These are phyloP conservation scores for Diphasiastrum complanatum DNA, from an alignment of 83 land plant genomes.

Conservation along the genomic window DNA sequence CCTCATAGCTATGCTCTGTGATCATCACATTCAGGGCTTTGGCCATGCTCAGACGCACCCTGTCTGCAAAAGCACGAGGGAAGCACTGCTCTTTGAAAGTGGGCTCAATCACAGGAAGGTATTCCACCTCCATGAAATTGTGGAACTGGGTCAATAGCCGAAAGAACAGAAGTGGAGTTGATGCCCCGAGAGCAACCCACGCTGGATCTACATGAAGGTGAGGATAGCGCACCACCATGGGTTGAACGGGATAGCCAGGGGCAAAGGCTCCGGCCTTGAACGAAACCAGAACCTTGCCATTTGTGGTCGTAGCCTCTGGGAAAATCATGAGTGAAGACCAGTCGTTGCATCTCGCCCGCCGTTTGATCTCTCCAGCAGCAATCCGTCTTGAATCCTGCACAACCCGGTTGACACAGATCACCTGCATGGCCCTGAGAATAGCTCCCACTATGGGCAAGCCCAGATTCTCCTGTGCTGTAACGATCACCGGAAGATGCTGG, in stretches of 20 bases:
- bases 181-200: slow-evolving; percentile 30
- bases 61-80: slow-evolving; percentile 27
- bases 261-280: slow-evolving; percentile 39
- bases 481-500: slow-evolving; percentile 34
- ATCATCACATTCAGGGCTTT: slow-evolving; percentile 25
- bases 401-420: slow-evolving; percentile 26
- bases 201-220: slow-evolving; percentile 30
- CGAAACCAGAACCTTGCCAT: slow-evolving; percentile 26
- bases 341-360: slow-evolving; percentile 27
- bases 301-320: slow-evolving; percentile 40
- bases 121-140: slow-evolving; percentile 44
- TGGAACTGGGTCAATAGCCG: slow-evolving; percentile 38
- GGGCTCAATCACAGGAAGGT: slow-evolving; percentile 29
- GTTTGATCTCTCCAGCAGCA: slow-evolving; percentile 28
- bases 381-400: slow-evolving; percentile 24
- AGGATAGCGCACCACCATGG: slow-evolving; percentile 31
- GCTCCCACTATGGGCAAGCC: slow-evolving; percentile 26
- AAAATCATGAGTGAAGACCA: slow-evolving; percentile 33
- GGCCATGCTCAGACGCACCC: slow-evolving; percentile 32
- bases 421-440: slow-evolving; percentile 28
- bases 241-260: slow-evolving; percentile 35
- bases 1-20: slow-evolving; percentile 30
- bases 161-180: slow-evolving; percentile 13
- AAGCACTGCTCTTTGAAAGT: slow-evolving; percentile 19
- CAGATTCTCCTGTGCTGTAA: slow-evolving; percentile 36